A percentile compares a stretch with the other conserved stretches of the same genome.
These are phyloP conservation scores for Marchantia paleacea DNA, from an alignment of 225 moss, liverwort and hornwort genomes.

Conservation along the genomic window DNA sequence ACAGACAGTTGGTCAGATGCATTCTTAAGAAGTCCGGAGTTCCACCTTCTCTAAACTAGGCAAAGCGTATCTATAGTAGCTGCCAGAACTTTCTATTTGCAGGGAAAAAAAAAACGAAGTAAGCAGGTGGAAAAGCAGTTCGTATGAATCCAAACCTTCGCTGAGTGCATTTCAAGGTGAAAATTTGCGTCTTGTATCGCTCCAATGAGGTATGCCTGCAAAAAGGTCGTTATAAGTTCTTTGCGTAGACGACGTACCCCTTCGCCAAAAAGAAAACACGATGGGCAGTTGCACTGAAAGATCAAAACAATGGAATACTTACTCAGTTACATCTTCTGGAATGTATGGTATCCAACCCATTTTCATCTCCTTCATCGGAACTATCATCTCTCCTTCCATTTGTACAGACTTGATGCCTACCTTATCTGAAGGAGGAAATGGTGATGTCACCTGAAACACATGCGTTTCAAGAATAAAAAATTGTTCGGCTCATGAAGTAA, in stretches of 20 bases:
- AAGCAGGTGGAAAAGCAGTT: neutral
- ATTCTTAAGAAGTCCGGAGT: neutral
- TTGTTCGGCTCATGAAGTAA: neutral
- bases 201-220: constrained; percentile 67
- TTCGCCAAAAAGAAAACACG: neutral
- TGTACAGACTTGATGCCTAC: constrained; percentile 95
- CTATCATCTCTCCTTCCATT: constrained; percentile 84
- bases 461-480: neutral
- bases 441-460: constrained; percentile 57
- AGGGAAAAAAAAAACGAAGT: no score
- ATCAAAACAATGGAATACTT: constrained; percentile 18
- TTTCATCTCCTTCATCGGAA: constrained; percentile 98
- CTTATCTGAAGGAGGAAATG: constrained; percentile 90
- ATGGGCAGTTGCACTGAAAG: neutral
- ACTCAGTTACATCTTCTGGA: constrained; percentile 68
- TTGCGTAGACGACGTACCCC: no score
- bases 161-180: constrained; percentile 85
- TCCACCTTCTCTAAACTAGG: no score
- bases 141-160: constrained; percentile 34
- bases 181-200: constrained; percentile 73
- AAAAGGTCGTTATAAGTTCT: neutral
- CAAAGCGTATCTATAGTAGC: no score
- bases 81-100: no score
- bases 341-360: constrained; percentile 96
- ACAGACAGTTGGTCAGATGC: no score